Percentiles rank a stretch among this genome's conserved stretches.
Conservation (phyloP, 768 basidiomycete species). For the Pisolithus tinctorius region DNA sequence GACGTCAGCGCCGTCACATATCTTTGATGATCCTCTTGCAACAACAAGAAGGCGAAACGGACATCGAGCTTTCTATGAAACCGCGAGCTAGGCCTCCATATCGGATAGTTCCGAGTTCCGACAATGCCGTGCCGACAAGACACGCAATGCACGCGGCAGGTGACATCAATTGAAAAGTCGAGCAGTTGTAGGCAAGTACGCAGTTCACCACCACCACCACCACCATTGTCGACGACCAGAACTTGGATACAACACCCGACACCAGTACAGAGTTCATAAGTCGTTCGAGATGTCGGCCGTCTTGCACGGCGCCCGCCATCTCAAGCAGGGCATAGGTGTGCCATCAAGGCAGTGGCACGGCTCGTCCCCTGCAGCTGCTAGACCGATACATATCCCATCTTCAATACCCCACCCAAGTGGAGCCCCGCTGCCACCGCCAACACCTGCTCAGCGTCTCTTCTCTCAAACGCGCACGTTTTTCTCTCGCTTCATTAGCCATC, state of each 20-base stretch:
- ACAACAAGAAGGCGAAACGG: too few relatives aligned
- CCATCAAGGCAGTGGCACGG: not conserved
- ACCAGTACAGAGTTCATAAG: too few relatives aligned
- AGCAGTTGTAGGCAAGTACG: too few relatives aligned
- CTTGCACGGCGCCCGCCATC: conserved; percentile 20
- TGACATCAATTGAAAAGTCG: too few relatives aligned
- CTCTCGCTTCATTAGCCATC: conserved; percentile 47
- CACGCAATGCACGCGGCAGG: not conserved
- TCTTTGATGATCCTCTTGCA: too few relatives aligned
- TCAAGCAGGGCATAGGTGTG: conserved; percentile 18
- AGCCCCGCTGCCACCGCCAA: conserved; percentile 20
- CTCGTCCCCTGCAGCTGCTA: conserved; percentile 5
- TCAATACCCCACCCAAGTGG: conserved; percentile 27
- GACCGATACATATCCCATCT: conserved; percentile 42
- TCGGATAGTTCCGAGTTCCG: not conserved
- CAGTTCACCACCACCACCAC: not conserved
- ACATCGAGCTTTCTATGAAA: too few relatives aligned
- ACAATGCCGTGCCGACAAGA: not conserved
- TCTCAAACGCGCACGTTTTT: conserved; percentile 49
- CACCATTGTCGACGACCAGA: not conserved
- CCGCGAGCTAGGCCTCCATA: too few relatives aligned
- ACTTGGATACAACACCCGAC: not conserved
- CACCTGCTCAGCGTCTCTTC: conserved; percentile 40
- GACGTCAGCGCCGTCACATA: too few relatives aligned
- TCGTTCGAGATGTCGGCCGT: conserved; percentile 16